Percentiles rank a stretch among this genome's conserved stretches.
Conservation (phyloP, 495 filamentous ascomycete species). For the Neurospora sublineolata region DNA sequence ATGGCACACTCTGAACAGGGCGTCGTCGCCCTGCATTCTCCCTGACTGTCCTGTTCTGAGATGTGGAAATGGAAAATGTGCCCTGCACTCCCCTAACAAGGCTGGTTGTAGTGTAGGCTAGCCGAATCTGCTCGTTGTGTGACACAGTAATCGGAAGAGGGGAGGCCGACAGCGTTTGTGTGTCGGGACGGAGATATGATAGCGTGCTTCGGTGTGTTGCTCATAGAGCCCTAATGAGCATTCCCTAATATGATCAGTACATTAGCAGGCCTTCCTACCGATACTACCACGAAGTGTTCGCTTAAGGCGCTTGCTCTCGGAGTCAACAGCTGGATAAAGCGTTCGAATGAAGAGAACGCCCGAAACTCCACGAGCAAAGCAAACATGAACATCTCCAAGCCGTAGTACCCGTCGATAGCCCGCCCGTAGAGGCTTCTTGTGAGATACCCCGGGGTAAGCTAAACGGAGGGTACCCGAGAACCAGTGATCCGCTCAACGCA, state of each 20-base stretch:
- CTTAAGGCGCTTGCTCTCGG: not conserved
- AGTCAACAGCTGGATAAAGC: not conserved
- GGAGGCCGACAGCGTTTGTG: not conserved
- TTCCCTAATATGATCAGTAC: not conserved
- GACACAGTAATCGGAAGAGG: not conserved
- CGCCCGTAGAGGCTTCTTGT: not conserved
- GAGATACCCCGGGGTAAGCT: not conserved
- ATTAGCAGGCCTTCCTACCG: not conserved
- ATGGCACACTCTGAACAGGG: not conserved
- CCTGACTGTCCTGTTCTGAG: not conserved
- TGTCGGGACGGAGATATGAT: not conserved
- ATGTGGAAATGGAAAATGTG: not conserved
- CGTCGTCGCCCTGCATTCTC: not conserved
- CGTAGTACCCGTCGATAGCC: not conserved
- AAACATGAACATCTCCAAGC: not conserved
- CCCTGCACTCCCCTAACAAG: not conserved
- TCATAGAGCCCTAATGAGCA: not conserved
- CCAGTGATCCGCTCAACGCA: not conserved
- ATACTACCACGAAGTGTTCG: not conserved
- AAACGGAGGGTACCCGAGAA: not conserved
- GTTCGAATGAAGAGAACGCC: not conserved
- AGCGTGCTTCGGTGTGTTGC: not conserved
- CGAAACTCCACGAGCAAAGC: not conserved
- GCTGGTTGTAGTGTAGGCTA: not conserved
- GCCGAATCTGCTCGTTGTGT: not conserved